phyloP scores from a whole-genome alignment of 768 basidiomycete species.

The Leccinum sublutescens region DNA sequence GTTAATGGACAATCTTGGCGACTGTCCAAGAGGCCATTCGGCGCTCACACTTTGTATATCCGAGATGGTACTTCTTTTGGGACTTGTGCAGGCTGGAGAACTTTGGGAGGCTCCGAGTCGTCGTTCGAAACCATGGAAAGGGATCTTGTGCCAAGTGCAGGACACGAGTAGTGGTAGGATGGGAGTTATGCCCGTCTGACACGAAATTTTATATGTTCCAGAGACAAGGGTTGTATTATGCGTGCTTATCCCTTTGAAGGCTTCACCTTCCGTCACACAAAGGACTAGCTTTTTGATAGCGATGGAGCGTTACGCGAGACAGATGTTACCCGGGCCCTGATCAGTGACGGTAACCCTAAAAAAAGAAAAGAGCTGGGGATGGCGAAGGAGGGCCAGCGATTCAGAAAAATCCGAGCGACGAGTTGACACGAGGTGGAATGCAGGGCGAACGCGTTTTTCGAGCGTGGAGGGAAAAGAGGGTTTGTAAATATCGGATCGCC shows the following conservation, averaged over 20 bases:
- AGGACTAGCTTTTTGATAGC: background rate
- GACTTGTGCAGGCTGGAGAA: conserved; percentile 15
- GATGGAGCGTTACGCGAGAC: conserved; percentile 3
- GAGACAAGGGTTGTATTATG: conserved; percentile 3
- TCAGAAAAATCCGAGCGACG: background rate
- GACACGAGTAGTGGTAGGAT: background rate
- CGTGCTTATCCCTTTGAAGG: background rate
- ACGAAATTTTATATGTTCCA: conserved; percentile 6
- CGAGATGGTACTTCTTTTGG: background rate
- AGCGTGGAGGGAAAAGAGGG: background rate
- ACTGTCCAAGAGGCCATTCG: background rate
- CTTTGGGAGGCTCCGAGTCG: background rate
- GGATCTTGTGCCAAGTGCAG: background rate
- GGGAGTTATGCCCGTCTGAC: background rate
- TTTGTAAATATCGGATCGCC: background rate
- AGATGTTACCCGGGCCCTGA: conserved; percentile 4
- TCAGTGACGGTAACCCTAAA: background rate
- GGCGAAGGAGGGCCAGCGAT: background rate
- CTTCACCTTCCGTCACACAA: background rate
- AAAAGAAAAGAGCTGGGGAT: background rate
- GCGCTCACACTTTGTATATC: conserved; percentile 13
- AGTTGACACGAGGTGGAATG: conserved; percentile 11
- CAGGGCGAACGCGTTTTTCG: conserved; percentile 9
- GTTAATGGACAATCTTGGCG: background rate
- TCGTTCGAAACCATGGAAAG: conserved; percentile 8